Conservation (phyloP, 495 filamentous ascomycete genomes). For the Xylaria scruposa region DNA sequence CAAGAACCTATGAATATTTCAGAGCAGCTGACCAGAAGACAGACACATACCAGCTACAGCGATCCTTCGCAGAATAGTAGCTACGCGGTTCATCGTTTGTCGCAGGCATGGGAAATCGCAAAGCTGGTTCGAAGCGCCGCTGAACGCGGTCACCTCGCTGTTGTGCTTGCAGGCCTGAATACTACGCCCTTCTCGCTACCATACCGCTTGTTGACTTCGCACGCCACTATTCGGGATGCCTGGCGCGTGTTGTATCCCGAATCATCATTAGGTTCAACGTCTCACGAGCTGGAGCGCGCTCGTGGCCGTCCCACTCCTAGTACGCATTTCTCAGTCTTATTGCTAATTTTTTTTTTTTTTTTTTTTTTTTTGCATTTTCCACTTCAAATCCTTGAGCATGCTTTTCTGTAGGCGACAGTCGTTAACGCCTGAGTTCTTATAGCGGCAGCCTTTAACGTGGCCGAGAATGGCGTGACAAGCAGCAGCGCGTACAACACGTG, state of each 20-base stretch:
- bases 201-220: constrained; percentile 80
- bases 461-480: constrained; percentile 84
- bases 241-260: constrained; percentile 85
- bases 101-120: constrained; percentile 97
- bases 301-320: constrained; percentile 63
- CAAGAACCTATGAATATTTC: constrained; percentile 1
- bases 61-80: constrained; percentile 72
- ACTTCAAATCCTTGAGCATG: background rate
- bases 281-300: constrained; percentile 67
- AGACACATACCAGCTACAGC: constrained; percentile 88
- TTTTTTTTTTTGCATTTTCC: background rate
- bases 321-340: background rate
- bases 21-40: constrained; percentile 20
- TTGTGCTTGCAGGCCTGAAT: constrained; percentile 93
- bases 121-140: constrained; percentile 87
- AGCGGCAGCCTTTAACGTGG: constrained; percentile 73
- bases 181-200: constrained; percentile 88
- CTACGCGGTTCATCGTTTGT: constrained; percentile 86
- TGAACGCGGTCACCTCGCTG: constrained; percentile 82
- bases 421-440: background rate
- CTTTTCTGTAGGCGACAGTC: background rate
- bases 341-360: no score
- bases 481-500: constrained; percentile 89
- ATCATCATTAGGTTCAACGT: constrained; percentile 73
- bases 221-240: constrained; percentile 78